Conservation (phyloP, 2,329 filamentous ascomycete genomes). For the Magnaporthales sp. region DNA sequence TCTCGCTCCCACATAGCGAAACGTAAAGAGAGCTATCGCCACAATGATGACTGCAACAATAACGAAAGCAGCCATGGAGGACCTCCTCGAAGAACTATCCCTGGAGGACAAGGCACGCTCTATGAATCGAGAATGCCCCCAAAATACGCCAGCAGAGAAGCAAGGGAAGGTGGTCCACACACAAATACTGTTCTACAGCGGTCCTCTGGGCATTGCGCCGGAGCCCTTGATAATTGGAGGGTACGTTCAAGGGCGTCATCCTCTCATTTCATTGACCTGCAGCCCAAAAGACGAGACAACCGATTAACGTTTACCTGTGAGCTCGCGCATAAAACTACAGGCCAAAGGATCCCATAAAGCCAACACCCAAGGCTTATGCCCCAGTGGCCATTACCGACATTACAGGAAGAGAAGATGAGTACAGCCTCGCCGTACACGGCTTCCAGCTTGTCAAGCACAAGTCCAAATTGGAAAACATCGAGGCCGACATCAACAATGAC, state of each 20-base stretch:
- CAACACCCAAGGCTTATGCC: background rate
- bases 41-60: background rate
- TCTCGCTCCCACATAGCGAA: background rate
- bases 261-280: background rate
- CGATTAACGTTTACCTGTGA: background rate
- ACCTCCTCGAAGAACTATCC: background rate
- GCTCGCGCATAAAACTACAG: conserved; percentile 6
- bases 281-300: background rate
- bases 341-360: conserved; percentile 1
- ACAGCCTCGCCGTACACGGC: conserved; percentile 40
- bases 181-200: background rate
- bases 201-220: background rate
- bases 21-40: background rate
- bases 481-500: conserved; percentile 5
- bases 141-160: background rate
- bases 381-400: background rate
- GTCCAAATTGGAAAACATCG: conserved; percentile 12
- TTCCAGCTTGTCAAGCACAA: conserved; percentile 49
- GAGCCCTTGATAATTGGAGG: background rate
- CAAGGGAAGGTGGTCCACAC: background rate
- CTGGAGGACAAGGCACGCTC: background rate
- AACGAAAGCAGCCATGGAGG: background rate
- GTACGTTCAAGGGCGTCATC: background rate
- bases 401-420: conserved; percentile 52
- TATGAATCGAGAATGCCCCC: background rate